Evolutionary conservation across 441 rosid genomes (phyloP).

Genomic region (Brassica balearica): DNA sequence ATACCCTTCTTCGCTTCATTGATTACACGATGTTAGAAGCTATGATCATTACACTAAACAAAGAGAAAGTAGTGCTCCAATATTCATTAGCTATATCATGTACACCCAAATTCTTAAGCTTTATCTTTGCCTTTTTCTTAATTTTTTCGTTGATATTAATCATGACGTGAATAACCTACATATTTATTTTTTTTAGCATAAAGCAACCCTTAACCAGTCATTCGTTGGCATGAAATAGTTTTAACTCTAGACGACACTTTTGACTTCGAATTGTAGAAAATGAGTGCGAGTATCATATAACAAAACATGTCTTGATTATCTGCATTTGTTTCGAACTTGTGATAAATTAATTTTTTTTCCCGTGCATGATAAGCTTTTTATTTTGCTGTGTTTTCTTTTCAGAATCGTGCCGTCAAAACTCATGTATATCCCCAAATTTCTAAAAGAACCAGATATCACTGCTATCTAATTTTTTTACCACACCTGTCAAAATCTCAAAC

Average conservation of each 20-base stretch:
- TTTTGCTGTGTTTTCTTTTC: not conserved
- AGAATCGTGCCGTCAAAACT: not conserved
- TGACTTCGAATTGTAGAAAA: constrained; percentile 36
- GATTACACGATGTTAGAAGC: constrained; percentile 35
- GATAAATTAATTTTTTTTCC: not conserved
- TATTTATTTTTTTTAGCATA: constrained; percentile 10
- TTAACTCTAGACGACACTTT: constrained; percentile 46
- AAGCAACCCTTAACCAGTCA: constrained; percentile 24
- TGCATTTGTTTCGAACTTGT: constrained; percentile 17
- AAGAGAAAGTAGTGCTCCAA: constrained; percentile 39
- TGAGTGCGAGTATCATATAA: constrained; percentile 12
- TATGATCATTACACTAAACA: constrained; percentile 41
- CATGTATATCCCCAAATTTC: not conserved
- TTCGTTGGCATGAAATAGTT: constrained; percentile 13
- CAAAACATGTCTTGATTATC: constrained; percentile 32
- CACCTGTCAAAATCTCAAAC: no score
- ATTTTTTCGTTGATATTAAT: constrained; percentile 14
- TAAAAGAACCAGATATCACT: not conserved
- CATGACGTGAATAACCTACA: constrained; percentile 17
- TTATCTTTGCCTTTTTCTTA: constrained; percentile 21
- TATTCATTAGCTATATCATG: constrained; percentile 29
- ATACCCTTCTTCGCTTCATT: constrained; percentile 30
- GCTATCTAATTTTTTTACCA: no score
- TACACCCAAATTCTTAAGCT: constrained; percentile 31
- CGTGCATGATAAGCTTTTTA: not conserved